phyloP scores from a whole-genome alignment of 768 basidiomycete genomes.

The Leucosporidium creatinivorum region DNA sequence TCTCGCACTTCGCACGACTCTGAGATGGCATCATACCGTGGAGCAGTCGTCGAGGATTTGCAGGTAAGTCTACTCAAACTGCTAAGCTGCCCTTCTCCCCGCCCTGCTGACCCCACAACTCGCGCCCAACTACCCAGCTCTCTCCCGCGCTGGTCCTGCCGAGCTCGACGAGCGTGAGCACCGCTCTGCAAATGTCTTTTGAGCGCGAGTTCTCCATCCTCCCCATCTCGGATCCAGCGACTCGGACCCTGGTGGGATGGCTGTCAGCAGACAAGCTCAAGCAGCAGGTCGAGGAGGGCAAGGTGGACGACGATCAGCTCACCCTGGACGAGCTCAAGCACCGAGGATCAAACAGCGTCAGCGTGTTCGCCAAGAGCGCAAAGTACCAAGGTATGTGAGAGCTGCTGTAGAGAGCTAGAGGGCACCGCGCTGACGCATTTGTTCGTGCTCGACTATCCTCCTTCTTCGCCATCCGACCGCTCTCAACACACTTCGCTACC shows the following conservation, averaged over 20 bases:
- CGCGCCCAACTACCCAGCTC: not conserved
- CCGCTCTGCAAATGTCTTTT: constrained; percentile 22
- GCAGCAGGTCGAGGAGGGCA: not conserved
- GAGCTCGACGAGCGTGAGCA: constrained; percentile 3
- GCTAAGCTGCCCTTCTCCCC: not conserved
- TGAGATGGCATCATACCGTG: constrained; percentile 21
- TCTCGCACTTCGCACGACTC: not conserved
- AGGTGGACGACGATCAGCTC: not conserved
- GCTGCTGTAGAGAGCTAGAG: no score
- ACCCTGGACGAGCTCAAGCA: not conserved
- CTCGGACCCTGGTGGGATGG: constrained; percentile 26
- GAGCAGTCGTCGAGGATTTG: constrained; percentile 23
- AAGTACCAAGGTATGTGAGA: constrained; percentile 11
- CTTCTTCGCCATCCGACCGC: not conserved
- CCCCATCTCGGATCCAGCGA: constrained; percentile 17
- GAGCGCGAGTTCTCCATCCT: constrained; percentile 31
- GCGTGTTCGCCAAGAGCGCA: not conserved
- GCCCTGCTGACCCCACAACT: not conserved
- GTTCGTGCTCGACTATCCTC: not conserved
- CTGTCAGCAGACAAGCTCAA: constrained; percentile 20
- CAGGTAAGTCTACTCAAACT: constrained; percentile 1
- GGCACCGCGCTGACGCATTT: not conserved
- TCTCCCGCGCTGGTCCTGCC: constrained; percentile 24
- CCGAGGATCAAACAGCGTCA: constrained; percentile 2
- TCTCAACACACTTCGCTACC: not conserved